Conservation (phyloP, 768 basidiomycete species). For the Panaeolus cyanescens region DNA sequence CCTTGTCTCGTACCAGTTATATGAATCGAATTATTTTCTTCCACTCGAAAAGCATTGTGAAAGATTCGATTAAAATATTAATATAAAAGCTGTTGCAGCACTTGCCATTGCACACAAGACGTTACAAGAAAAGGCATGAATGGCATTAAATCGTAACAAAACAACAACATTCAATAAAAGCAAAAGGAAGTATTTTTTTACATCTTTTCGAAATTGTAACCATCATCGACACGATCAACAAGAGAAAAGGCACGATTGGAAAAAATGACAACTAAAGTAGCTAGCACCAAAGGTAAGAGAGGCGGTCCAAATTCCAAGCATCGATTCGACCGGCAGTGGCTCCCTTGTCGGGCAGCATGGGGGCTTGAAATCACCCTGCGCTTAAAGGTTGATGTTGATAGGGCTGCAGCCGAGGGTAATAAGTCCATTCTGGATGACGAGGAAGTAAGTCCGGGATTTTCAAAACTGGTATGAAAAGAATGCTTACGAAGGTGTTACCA, state of each 20-base stretch:
- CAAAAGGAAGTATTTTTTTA: too few relatives aligned
- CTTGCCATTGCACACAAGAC: too few relatives aligned
- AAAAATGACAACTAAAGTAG: too few relatives aligned
- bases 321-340: background rate
- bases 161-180: background rate
- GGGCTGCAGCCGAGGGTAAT: conserved; percentile 38
- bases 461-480: background rate
- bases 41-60: too few relatives aligned
- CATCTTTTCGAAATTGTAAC: background rate
- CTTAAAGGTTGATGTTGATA: conserved; percentile 14
- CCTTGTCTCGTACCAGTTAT: too few relatives aligned
- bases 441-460: too few relatives aligned
- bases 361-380: background rate
- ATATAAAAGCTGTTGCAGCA: too few relatives aligned
- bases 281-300: background rate
- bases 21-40: too few relatives aligned
- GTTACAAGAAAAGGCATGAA: background rate
- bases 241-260: too few relatives aligned
- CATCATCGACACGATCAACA: too few relatives aligned
- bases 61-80: too few relatives aligned
- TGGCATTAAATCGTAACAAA: background rate
- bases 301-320: background rate
- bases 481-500: conserved; percentile 18
- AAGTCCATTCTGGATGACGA: conserved; percentile 30
- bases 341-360: background rate